Base-by-base conservation (phyloP, 495 filamentous ascomycete genomes). In the Mytilinidion resinicola region DNA sequence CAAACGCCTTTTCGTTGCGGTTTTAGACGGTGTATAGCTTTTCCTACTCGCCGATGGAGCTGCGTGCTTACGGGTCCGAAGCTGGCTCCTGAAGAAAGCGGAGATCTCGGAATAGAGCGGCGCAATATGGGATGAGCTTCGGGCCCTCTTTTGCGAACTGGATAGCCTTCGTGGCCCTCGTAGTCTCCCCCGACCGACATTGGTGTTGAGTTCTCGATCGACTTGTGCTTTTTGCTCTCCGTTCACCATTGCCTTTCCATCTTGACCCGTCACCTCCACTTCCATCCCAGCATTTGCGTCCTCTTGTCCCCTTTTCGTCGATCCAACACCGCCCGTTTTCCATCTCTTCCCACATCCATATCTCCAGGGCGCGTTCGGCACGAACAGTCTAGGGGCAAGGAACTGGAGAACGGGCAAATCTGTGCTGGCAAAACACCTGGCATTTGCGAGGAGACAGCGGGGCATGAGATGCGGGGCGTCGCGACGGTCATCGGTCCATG, bases 291-390 rank as follows among this genome's bases (percentile, higher is more conserved):
- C 25, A 2, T 30, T 30, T 30, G 3, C 6, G 2, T 6, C 25
- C 36, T 21, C n/a, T 34, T 53, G 3, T 53, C 50, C 20, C 36
- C 36, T 15, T 37, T 15, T 25, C 19, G 50, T 53, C 41, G 41
- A 49, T 41, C 46, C 21, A 34, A 17, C 36, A 34, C 50, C 11
- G 14, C 50, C 34, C 19, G 50, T 36, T 1, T 53, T 53, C 50
- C 50, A 41, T 53, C 50, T 53, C 19, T 14, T 43, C 41, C 80
- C 21, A 83, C 55, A 2, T 72, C 61, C 20, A 38, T 30, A 30
- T 30, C 25, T 41, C 49, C 44, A 21, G 25, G 37, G 30, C 37
- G 34, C 30, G 33, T 1, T 17, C 35, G 14, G 44, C 19, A 17
- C 20, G 47, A 67, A 68, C 19, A 66, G 44, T 17, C 69, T 50